Percentiles rank a stretch among this genome's conserved stretches.
Conservation (phyloP, 768 basidiomycete species). For the Suillus tomentosus region DNA sequence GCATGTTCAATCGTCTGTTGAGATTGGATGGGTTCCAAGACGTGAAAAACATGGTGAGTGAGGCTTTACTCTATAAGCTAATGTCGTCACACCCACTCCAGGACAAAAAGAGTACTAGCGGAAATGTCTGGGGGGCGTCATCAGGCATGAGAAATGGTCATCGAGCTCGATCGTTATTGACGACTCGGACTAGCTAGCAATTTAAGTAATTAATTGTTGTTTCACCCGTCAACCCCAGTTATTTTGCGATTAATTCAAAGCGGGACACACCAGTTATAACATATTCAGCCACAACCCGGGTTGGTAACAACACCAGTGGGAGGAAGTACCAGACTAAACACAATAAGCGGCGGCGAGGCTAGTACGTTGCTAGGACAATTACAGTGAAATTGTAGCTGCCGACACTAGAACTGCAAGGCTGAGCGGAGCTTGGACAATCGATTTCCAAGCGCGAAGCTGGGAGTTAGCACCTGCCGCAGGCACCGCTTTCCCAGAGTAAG, state of each 20-base stretch:
- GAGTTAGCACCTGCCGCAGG: too few species aligned
- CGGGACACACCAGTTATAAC: background rate
- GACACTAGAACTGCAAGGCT: background rate
- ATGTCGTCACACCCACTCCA: background rate
- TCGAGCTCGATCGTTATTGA: background rate
- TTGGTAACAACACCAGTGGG: too few species aligned
- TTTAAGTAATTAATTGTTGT: background rate
- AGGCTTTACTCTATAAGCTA: background rate
- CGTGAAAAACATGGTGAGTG: constrained; percentile 1
- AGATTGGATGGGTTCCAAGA: background rate
- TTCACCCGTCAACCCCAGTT: too few species aligned
- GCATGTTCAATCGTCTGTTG: background rate
- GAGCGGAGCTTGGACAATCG: background rate
- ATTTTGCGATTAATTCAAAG: background rate
- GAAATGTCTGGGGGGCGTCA: background rate
- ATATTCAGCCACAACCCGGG: background rate
- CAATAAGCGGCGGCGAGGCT: background rate
- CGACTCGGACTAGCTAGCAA: background rate
- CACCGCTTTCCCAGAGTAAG: too few species aligned
- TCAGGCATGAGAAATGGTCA: background rate
- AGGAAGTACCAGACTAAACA: too few species aligned
- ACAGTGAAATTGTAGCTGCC: background rate
- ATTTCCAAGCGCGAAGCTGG: background rate
- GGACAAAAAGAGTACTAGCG: background rate
- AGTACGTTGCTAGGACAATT: background rate